Evolutionary conservation across 495 filamentous ascomycete species (phyloP), one percentile per base, ranked within the genome.

Genomic region (Penicillium bovifimosum): DNA sequence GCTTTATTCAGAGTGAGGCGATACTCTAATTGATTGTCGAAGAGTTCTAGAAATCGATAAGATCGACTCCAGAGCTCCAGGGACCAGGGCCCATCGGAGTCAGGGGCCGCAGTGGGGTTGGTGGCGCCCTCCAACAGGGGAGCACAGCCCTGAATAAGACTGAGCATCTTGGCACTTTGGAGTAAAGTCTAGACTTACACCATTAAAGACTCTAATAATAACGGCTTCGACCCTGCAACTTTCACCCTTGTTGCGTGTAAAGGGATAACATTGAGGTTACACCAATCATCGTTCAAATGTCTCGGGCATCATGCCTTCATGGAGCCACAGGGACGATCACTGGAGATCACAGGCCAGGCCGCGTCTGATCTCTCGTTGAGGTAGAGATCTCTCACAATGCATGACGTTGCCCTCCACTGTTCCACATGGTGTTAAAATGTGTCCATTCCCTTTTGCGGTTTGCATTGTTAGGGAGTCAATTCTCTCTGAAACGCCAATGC

Each of bases 101-200:
- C 41, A 43, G 41, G 41, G 41, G 41, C 41, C 41, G 41, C 41
- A 31, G 41, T 43, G 41, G 41, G 41, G 41, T 29, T 29, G 27
- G 41, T 43, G 41, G 41, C 41, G 41, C 41, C 41, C 26, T 42
- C 40, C 28, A 13, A 42, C 26, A 10, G 14, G 29, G 41, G 14
- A 43, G 41, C 27, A 43, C 13, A 41, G 10, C 24, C 35, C 16
- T 9, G 40, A 27, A 7, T n/a, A 10, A 5, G 20, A 29, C 8
- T 6, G 41, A 43, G n/a, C n/a, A 14, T 16, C 27, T 43, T 43
- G n/a, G 26, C 41, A 9, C 41, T 29, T 17, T 14, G 10, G 10
- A 28, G 8, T 0, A 3, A 18, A 43, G 41, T 29, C 41, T 43
- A 43, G 41, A 43, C 41, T 43, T 29, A n/a, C n/a, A 42, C 40